Base-by-base conservation (phyloP, 306 rosid species). In the Pyrus bretschneideri region DNA sequence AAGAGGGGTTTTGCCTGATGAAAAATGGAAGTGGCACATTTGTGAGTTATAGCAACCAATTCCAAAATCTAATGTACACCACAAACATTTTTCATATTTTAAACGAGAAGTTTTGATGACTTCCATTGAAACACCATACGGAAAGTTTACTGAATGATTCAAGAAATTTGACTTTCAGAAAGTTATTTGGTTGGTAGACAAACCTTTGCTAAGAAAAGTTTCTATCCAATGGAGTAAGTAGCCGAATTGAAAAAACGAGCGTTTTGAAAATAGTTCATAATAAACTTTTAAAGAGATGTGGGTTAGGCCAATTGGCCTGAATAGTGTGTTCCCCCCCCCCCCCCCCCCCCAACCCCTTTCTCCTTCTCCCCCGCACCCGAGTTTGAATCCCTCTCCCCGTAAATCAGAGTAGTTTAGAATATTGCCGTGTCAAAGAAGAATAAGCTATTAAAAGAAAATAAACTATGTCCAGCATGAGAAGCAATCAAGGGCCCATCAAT, bases 1-100 rank as follows among this genome's bases (percentile, higher is more conserved):
- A 95, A 75, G 64, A 88, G 84, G 54, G 98, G 97, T 84, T 92
- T 95, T 64, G 97, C 98, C 98, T 95, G 89, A 69, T 77, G 52
- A 71, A 70, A 23, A 64, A 76, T 66, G 22, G 58, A 58, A 44
- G 38, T 67, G 33, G 58, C 17, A 58, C 29, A 40, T 29, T 59
- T 51, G 49, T 45, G 46, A 25, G 46, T 23, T 44, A 59, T 2
- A 55, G 60, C 60, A 55, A 55, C 60, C 25, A 21, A 46, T 70
- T 23, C 51, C 75, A 35, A 71, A 73, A 70, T 71, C 12, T 68
- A 40, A 19, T 55, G 42, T 33, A 45, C 25, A 40, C 44, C 66
- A 75, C 52, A 25, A 74, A 7, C 76, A 46, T 21, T 9, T 25
- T 12, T 76, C 25, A 46, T 70, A 70, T 33, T 60, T 81, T 31